Percentiles rank a stretch among this genome's conserved stretches.
These are phyloP conservation scores for Penicillium sp. DNA, from an alignment of 2,329 filamentous ascomycete genomes.

Conservation along the genomic window DNA sequence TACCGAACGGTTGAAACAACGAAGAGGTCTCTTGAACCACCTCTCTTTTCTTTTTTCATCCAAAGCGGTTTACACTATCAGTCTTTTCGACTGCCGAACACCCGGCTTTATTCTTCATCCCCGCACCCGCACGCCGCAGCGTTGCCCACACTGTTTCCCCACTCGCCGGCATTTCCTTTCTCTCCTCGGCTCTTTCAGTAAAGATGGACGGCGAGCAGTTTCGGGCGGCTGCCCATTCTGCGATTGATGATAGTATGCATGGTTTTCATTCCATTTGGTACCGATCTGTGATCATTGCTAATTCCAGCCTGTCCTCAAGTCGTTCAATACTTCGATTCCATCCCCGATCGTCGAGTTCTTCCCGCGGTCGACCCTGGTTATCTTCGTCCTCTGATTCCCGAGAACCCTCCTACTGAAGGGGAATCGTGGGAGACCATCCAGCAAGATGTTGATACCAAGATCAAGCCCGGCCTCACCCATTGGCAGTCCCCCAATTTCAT, in stretches of 20 bases:
- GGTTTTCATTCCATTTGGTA: not conserved
- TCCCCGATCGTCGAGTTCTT: slow-evolving; percentile 65
- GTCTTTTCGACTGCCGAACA: too few relatives aligned
- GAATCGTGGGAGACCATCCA: slow-evolving; percentile 70
- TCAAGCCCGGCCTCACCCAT: slow-evolving; percentile 87
- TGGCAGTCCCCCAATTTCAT: slow-evolving; percentile 95
- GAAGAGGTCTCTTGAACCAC: too few relatives aligned
- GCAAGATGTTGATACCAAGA: slow-evolving; percentile 74
- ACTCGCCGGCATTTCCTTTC: not conserved
- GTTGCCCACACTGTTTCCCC: not conserved
- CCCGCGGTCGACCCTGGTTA: slow-evolving; percentile 80
- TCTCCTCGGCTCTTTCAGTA: not conserved
- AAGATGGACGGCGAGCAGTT: slow-evolving; percentile 76
- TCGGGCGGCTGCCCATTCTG: slow-evolving; percentile 65
- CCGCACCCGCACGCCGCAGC: not conserved
- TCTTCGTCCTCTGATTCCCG: slow-evolving; percentile 70
- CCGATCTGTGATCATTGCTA: not conserved
- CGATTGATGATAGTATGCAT: slow-evolving; percentile 72
- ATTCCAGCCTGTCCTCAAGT: slow-evolving; percentile 46
- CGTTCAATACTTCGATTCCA: slow-evolving; percentile 72
- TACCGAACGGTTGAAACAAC: too few relatives aligned
- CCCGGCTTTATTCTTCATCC: not conserved
- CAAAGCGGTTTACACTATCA: too few relatives aligned
- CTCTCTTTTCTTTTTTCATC: too few relatives aligned
- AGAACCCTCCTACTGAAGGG: slow-evolving; percentile 61